Conservation (phyloP, 2,329 filamentous ascomycete species). For the Fusarium transvaalense region DNA sequence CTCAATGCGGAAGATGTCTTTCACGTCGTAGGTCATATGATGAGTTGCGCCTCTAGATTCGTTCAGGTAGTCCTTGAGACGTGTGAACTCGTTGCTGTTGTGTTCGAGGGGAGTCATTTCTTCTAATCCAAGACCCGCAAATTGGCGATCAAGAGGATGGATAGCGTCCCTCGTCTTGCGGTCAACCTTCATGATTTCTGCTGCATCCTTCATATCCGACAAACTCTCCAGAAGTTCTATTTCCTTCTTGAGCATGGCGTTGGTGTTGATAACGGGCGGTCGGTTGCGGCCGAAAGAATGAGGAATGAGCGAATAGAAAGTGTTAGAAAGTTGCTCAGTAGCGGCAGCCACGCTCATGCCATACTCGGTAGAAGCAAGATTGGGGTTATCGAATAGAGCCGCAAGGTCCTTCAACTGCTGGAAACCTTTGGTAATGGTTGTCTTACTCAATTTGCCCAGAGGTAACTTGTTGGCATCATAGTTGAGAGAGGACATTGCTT, state of each 20-base stretch:
- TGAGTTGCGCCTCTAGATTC: conserved; percentile 78
- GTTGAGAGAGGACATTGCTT: conserved; percentile 74
- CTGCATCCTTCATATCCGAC: conserved; percentile 86
- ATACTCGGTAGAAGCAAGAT: conserved; percentile 61
- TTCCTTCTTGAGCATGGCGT: conserved; percentile 75
- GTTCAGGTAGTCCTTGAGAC: conserved; percentile 75
- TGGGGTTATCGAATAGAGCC: conserved; percentile 69
- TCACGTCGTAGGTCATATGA: conserved; percentile 67
- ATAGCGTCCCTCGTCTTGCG: conserved; percentile 63
- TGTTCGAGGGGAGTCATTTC: conserved; percentile 80
- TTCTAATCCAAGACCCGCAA: conserved; percentile 75
- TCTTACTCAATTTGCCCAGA: conserved; percentile 84
- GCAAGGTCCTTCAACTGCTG: conserved; percentile 81
- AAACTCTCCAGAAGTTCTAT: conserved; percentile 84
- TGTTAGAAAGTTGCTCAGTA: conserved; percentile 76
- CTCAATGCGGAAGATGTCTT: conserved; percentile 86
- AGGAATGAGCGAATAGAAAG: conserved; percentile 85
- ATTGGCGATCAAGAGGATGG: conserved; percentile 79
- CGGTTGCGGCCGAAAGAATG: conserved; percentile 81
- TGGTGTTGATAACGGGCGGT: conserved; percentile 74
- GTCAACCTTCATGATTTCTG: conserved; percentile 79
- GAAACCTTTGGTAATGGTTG: conserved; percentile 80
- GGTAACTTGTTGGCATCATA: conserved; percentile 83
- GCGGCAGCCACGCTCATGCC: conserved; percentile 55
- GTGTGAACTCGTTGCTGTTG: conserved; percentile 70